These are phyloP conservation scores for Kluyveromyces nonfermentans DNA, from an alignment of 805 yeast genomes.

Conservation along the genomic window DNA sequence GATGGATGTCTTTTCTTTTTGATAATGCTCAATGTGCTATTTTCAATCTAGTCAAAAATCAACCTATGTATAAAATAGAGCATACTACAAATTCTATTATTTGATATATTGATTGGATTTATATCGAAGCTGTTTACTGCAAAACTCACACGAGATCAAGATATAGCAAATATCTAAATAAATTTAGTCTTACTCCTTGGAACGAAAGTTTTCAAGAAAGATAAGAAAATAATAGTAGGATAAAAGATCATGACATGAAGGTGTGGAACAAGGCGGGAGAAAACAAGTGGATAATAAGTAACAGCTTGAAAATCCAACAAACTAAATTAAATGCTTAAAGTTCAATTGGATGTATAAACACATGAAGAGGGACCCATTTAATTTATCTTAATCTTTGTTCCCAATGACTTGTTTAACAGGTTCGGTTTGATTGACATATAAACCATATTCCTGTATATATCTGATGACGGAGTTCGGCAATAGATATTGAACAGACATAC, in stretches of 20 bases:
- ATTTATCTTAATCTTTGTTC: conserved; percentile 27
- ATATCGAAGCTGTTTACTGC: neutral
- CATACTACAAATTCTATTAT: neutral
- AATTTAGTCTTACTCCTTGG: too few relatives aligned
- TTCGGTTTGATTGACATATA: conserved; percentile 78
- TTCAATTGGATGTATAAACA: neutral
- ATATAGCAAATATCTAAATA: neutral
- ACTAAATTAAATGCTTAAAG: neutral
- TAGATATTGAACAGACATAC: conserved; percentile 93
- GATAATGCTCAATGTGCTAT: too few relatives aligned
- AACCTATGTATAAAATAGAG: too few relatives aligned
- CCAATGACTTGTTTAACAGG: conserved; percentile 83
- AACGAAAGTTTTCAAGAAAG: too few relatives aligned
- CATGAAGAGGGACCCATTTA: neutral
- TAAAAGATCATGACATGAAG: neutral
- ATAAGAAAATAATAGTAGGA: neutral
- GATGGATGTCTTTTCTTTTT: too few relatives aligned
- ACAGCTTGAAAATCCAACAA: neutral
- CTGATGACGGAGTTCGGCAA: conserved; percentile 91
- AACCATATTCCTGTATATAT: conserved; percentile 84
- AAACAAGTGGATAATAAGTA: too few relatives aligned
- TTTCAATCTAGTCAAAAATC: too few relatives aligned
- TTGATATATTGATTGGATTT: neutral
- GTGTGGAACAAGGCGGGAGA: neutral
- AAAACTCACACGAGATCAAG: neutral